These are phyloP conservation scores for Cladosporium velox DNA, from an alignment of 2,329 filamentous ascomycete species.

Conservation along the genomic window DNA sequence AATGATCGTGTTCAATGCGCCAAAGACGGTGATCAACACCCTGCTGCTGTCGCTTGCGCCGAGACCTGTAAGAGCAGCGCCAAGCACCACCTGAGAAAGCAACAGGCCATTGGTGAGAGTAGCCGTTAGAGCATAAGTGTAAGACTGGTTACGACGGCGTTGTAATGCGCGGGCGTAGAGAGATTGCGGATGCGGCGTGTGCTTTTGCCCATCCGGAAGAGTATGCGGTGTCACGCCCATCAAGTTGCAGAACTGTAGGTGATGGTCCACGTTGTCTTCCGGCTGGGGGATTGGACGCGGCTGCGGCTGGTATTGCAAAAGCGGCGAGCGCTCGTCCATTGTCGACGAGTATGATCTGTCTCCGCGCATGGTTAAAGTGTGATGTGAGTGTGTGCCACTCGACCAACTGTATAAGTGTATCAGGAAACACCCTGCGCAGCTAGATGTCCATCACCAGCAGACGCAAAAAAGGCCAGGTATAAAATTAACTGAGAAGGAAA, in stretches of 20 bases:
- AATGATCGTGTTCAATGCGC: slow-evolving; percentile 45
- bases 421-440: neutral
- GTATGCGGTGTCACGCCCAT: slow-evolving; percentile 38
- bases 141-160: slow-evolving; percentile 36
- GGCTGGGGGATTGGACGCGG: neutral
- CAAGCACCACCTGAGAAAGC: slow-evolving; percentile 44
- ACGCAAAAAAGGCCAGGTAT: neutral
- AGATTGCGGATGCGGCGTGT: slow-evolving; percentile 34
- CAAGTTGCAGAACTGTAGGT: slow-evolving; percentile 43
- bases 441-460: neutral
- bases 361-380: slow-evolving; percentile 5
- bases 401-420: neutral
- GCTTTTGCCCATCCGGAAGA: slow-evolving; percentile 28
- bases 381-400: neutral
- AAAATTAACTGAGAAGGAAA: neutral
- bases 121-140: slow-evolving; percentile 41
- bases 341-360: slow-evolving; percentile 15
- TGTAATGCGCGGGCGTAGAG: slow-evolving; percentile 41
- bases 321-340: slow-evolving; percentile 14
- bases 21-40: slow-evolving; percentile 44
- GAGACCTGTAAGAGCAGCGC: slow-evolving; percentile 43
- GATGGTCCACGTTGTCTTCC: slow-evolving; percentile 23
- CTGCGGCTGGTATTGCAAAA: neutral
- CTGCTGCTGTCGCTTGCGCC: slow-evolving; percentile 40
- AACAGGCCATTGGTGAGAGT: slow-evolving; percentile 42